Percentiles rank a stretch among this genome's conserved stretches.
These are phyloP conservation scores for Aspergillus leporis DNA, from an alignment of 495 filamentous ascomycete species.

Conservation along the genomic window DNA sequence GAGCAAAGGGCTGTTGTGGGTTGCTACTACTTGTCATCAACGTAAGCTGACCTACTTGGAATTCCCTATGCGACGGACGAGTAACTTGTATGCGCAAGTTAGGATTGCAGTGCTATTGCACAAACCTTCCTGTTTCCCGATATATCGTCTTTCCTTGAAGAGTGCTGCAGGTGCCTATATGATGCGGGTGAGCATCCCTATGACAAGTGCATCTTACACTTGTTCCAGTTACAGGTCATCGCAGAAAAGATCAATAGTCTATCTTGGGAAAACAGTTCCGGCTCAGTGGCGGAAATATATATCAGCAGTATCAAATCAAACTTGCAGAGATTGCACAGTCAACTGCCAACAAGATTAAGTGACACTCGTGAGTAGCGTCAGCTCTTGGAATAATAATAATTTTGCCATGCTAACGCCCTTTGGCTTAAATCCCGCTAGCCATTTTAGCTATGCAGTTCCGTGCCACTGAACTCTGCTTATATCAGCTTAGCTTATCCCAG, in stretches of 20 bases:
- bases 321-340: conserved; percentile 18
- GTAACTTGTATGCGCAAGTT: not conserved
- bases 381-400: not conserved
- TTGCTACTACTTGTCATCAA: conserved; percentile 27
- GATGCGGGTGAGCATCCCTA: conserved; percentile 17
- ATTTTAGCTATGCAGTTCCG: conserved; percentile 26
- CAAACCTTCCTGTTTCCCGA: conserved; percentile 25
- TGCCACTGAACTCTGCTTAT: conserved; percentile 23
- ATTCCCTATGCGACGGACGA: no score
- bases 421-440: conserved; percentile 19
- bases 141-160: conserved; percentile 19
- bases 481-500: conserved; percentile 20
- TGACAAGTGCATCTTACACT: conserved; percentile 23
- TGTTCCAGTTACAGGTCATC: conserved; percentile 27
- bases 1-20: conserved; percentile 26
- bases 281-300: conserved; percentile 26
- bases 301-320: conserved; percentile 23
- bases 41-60: conserved; percentile 13
- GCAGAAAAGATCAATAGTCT: conserved; percentile 28
- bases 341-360: conserved; percentile 17
- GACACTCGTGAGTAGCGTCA: conserved; percentile 10
- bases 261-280: conserved; percentile 16
- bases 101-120: conserved; percentile 24
- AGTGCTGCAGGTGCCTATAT: conserved; percentile 20
- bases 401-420: not conserved